Base-by-base conservation (phyloP, 768 basidiomycete genomes). In the Suillus subalutaceus region DNA sequence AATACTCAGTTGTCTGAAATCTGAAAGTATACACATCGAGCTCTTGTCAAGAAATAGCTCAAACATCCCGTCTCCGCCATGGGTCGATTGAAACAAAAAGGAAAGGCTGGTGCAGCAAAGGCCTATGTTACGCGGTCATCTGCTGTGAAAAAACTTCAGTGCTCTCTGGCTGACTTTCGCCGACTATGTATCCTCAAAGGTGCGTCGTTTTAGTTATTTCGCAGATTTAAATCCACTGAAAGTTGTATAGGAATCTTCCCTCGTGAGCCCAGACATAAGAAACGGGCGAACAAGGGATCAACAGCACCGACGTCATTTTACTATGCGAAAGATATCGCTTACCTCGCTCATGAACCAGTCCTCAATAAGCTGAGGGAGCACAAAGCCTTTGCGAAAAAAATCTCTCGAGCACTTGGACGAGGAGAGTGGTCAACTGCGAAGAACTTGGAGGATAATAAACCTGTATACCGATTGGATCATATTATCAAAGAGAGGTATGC, bases 291-390 rank as follows among this genome's bases (percentile, higher is more conserved):
- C 82, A 99, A 97, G 77, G 97, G 97, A 1, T 97, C 94, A 4
- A 95, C 96, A 62, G 96, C 94, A 0, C 96, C 96, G 5, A 95
- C 97, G 1, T 94, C 96, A 3, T 99, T 99, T 81, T 99, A 99
- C 81, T 98, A 99, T 77, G 83, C 93, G 35, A 99, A 99, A 80
- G 97, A 99, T 75, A 97, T 99, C 69, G 92, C 93, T 65, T 99
- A 97, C 79, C 88, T 99, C 41, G 90, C 94, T 6, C 97, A 99
- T 77, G 97, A 99, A 75, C 97, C 97, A 1, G 89, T 99, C 13
- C 83, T 99, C 32, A 89, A 88, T 77, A 97, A 94, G 77, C 84
- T 99, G 61, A 84, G 97, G 73, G 96, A 99, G 76, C 97, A 99
- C 82, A 99, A 99, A 77, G 90, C 96, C 1, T 99, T 99, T 71